phyloP scores from a whole-genome alignment of 345 rosid genomes.

The Camelina neglecta region DNA sequence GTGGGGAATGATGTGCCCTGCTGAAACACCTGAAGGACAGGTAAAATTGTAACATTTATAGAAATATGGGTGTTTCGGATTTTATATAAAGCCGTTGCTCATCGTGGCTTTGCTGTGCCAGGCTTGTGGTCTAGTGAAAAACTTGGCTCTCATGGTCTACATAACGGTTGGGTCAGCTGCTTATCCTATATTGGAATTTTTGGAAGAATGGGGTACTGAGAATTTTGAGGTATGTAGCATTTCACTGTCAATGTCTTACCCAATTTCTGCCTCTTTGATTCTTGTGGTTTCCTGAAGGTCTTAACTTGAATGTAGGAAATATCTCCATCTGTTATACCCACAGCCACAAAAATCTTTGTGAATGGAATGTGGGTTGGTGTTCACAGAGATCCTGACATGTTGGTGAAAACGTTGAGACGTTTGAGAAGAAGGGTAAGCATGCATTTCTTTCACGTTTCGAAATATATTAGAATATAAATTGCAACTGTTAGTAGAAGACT shows the following conservation, averaged over 20 bases:
- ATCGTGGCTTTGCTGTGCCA: conserved; percentile 34
- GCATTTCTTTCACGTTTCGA: conserved; percentile 18
- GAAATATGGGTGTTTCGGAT: conserved; percentile 25
- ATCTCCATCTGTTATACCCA: conserved; percentile 94
- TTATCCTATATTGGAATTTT: conserved; percentile 85
- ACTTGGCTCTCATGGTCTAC: conserved; percentile 97
- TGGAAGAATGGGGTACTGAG: conserved; percentile 99
- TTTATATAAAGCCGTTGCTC: conserved; percentile 16
- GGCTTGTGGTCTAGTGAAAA: conserved; percentile 99
- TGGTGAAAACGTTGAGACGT: conserved; percentile 90
- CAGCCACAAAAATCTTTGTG: conserved; percentile 92
- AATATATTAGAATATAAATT: not conserved
- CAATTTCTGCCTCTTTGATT: conserved; percentile 13
- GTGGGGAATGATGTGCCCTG: conserved; percentile 99
- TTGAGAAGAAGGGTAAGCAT: conserved; percentile 84
- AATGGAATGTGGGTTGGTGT: conserved; percentile 99
- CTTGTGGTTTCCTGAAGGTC: conserved; percentile 26
- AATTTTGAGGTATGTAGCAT: conserved; percentile 78
- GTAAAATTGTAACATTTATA: conserved; percentile 44
- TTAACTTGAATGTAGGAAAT: conserved; percentile 68
- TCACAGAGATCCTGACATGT: conserved; percentile 98
- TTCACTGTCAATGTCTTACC: conserved; percentile 7
- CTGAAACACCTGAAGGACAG: conserved; percentile 99
- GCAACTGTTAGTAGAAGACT: not conserved
- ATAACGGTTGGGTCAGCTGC: conserved; percentile 98